Base-by-base conservation (phyloP, 257 asterid species). In the Voacanga thouarsii region DNA sequence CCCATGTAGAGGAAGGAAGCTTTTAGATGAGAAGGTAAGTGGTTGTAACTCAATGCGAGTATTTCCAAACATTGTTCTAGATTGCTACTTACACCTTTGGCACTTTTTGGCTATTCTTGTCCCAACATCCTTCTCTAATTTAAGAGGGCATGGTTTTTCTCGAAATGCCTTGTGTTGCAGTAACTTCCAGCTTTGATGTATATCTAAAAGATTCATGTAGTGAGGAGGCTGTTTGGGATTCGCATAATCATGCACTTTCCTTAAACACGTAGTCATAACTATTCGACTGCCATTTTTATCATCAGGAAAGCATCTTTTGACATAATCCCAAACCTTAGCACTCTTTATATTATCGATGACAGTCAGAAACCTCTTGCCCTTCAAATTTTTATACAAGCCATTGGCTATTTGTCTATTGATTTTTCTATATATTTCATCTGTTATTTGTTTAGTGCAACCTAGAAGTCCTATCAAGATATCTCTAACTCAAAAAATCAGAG, bases 1-100 rank as follows among this genome's bases (percentile, higher is more conserved):
- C 89, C 86, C 74, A 87, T 59, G 57, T 85, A 81, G 33, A 87
- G 83, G 72, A 83, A 81, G 28, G 89, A 87, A 0, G 83, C 76
- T 70, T 83, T 85, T 56, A 87, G 67, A 68, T 81, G 85, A 30
- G 79, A 83, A 72, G 88, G 89, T 53, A 87, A 61, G 78, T 82
- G 70, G 24, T 80, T 78, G 53, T 82, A 82, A 75, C 75, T 78
- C 43, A 75, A 65, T 41, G 77, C 64, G 30, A 78, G 69, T 39
- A 75, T 61, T 23, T 78, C 82, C 7, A 82, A n/a, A 1, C 79
- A 74, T 3, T 75, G 72, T 30, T 76, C 77, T 19, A 39, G 76
- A 67, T 73, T 51, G 30, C 51, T 21, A 7, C 71, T 28, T 47
- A 78, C 9, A 16, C 19, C n/a, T 11, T 41, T 44, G 26, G 28